phyloP scores from a whole-genome alignment of 2,329 filamentous ascomycete genomes.

The Fonsecaea monophora region DNA sequence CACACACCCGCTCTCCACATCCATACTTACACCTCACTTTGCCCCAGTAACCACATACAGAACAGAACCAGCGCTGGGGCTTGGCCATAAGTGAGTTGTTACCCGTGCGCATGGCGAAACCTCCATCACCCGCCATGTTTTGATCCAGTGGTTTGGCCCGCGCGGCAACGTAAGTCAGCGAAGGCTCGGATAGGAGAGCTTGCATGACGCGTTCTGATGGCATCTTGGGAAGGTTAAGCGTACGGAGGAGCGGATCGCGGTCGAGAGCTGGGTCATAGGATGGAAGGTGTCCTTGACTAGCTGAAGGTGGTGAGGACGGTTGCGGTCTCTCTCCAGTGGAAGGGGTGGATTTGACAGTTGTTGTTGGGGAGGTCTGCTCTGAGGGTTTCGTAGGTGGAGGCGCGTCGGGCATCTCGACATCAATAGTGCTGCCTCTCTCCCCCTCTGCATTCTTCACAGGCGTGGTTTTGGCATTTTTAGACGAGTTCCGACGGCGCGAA shows the following conservation, averaged over 20 bases:
- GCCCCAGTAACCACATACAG: constrained; percentile 60
- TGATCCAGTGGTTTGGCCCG: constrained; percentile 46
- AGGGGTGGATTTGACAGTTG: constrained; percentile 32
- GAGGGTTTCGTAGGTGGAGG: constrained; percentile 7
- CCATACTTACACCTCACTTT: constrained; percentile 54
- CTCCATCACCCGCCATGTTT: constrained; percentile 17
- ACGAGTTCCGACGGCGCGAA: constrained; percentile 20
- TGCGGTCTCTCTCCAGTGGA: constrained; percentile 24
- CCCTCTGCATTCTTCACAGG: constrained; percentile 21
- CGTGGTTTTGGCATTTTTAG: constrained; percentile 21
- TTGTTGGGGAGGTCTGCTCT: not conserved
- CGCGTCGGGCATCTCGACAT: constrained; percentile 32
- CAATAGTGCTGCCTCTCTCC: constrained; percentile 7
- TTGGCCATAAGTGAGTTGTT: constrained; percentile 37
- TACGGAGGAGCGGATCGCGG: constrained; percentile 42
- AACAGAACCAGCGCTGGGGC: constrained; percentile 53
- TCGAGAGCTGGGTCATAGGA: constrained; percentile 44
- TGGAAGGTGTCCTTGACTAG: not conserved
- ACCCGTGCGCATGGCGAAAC: constrained; percentile 21
- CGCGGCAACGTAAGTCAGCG: constrained; percentile 55
- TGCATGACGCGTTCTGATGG: constrained; percentile 56
- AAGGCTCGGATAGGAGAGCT: constrained; percentile 53
- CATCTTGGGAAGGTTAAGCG: constrained; percentile 50
- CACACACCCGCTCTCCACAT: constrained; percentile 56
- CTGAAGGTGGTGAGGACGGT: constrained; percentile 16